Percentiles rank a stretch among this genome's conserved stretches.
Conservation (phyloP, 805 yeast species). For the Lachancea sp. region DNA sequence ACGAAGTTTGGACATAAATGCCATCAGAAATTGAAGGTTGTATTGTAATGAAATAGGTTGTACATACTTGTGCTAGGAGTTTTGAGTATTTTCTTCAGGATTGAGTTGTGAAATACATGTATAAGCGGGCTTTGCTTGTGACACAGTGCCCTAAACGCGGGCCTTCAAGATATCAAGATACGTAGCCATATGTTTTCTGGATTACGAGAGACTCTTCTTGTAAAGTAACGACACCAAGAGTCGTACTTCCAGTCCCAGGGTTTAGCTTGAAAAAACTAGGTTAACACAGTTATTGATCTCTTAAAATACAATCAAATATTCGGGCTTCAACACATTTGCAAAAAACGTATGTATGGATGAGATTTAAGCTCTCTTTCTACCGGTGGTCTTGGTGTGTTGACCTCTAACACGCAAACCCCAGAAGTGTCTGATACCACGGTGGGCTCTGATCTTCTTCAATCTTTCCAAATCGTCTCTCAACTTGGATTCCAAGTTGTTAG, state of each 20-base stretch:
- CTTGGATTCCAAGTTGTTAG: slow-evolving; percentile 98
- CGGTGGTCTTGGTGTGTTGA: slow-evolving; percentile 99
- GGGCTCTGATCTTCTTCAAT: slow-evolving; percentile 99
- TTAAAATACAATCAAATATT: slow-evolving; percentile 10
- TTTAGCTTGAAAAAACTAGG: too few relatives aligned
- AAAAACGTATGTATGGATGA: neutral
- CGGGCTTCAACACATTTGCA: neutral
- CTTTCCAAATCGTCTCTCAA: slow-evolving; percentile 99
- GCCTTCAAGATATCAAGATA: too few relatives aligned
- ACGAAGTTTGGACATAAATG: slow-evolving; percentile 8
- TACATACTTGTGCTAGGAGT: slow-evolving; percentile 1
- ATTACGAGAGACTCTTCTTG: too few relatives aligned
- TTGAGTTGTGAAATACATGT: too few relatives aligned
- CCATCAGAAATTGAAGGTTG: slow-evolving; percentile 3
- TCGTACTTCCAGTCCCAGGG: too few relatives aligned
- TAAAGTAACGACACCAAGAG: too few relatives aligned
- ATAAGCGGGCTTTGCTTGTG: too few relatives aligned
- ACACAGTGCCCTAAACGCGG: too few relatives aligned
- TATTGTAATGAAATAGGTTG: neutral
- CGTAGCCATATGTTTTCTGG: too few relatives aligned
- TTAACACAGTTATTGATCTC: slow-evolving; percentile 2
- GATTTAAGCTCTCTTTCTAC: slow-evolving; percentile 65
- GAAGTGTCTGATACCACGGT: slow-evolving; percentile 99
- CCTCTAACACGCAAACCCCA: slow-evolving; percentile 99
- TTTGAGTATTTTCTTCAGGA: neutral